A percentile compares a stretch with the other conserved stretches of the same genome.
Evolutionary conservation across 345 rosid genomes (phyloP).

Genomic region (Raphanus sativus): DNA sequence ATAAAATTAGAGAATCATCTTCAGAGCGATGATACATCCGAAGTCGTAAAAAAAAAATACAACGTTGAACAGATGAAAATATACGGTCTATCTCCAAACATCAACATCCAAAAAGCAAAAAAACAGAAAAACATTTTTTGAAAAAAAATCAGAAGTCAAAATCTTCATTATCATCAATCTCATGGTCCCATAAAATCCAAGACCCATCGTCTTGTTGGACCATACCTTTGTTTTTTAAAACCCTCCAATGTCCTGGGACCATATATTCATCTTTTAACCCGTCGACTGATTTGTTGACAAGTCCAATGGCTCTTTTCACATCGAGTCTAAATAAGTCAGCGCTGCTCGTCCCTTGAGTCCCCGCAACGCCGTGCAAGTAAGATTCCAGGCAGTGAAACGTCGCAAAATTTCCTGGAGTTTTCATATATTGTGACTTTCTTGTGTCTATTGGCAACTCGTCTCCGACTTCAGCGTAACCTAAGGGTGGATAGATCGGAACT

Average conservation of each 20-base stretch:
- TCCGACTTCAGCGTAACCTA: slow-evolving; percentile 67
- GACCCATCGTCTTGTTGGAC: slow-evolving; percentile 69
- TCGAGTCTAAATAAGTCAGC: slow-evolving; percentile 58
- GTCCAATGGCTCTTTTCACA: slow-evolving; percentile 56
- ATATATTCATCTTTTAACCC: slow-evolving; percentile 55
- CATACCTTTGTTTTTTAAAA: slow-evolving; percentile 66
- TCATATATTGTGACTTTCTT: slow-evolving; percentile 57
- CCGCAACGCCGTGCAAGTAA: slow-evolving; percentile 81
- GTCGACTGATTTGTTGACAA: slow-evolving; percentile 59
- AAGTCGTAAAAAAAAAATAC: background rate
- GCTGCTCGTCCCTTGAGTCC: slow-evolving; percentile 54
- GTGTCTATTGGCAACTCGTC: slow-evolving; percentile 68
- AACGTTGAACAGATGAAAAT: background rate
- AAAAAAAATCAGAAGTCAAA: slow-evolving; percentile 16
- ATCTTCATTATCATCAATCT: slow-evolving; percentile 45
- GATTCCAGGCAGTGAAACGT: slow-evolving; percentile 63
- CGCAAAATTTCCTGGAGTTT: slow-evolving; percentile 48
- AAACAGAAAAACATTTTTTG: background rate
- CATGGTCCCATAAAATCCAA: slow-evolving; percentile 75
- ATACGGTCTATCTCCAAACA: slow-evolving; percentile 3
- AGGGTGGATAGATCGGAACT: slow-evolving; percentile 63
- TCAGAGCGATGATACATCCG: background rate
- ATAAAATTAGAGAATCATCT: background rate
- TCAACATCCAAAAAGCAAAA: background rate
- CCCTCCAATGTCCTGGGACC: slow-evolving; percentile 61